Evolutionary conservation across 306 rosid species (phyloP).

Genomic region (Crotalaria pallida): DNA sequence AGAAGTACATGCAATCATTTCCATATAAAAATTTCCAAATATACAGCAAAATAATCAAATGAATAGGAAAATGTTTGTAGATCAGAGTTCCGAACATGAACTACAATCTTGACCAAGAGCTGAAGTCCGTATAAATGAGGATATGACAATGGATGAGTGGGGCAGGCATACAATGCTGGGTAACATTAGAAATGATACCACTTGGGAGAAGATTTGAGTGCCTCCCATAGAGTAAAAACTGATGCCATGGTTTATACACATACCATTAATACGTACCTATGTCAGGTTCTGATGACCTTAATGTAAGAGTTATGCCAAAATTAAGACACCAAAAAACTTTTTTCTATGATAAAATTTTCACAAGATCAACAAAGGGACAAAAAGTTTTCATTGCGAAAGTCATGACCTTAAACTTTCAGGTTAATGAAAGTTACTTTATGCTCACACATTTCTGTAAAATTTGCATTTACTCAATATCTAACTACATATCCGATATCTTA

Average conservation of each 20-base stretch:
- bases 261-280: background rate
- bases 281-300: background rate
- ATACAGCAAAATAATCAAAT: background rate
- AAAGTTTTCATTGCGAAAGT: background rate
- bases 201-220: background rate
- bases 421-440: background rate
- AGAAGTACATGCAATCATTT: slow-evolving; percentile 22
- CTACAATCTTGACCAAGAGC: background rate
- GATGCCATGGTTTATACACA: background rate
- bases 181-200: background rate
- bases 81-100: background rate
- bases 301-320: background rate
- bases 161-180: background rate
- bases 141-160: background rate
- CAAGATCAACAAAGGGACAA: background rate
- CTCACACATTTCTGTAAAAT: background rate
- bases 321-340: background rate
- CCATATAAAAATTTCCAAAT: slow-evolving; percentile 13
- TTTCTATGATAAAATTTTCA: background rate
- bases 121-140: background rate
- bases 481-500: no score
- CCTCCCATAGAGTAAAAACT: background rate
- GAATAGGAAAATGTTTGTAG: background rate
- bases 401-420: slow-evolving; percentile 2
- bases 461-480: no score